A percentile compares a stretch with the other conserved stretches of the same genome.
Evolutionary conservation across 176 grass and related monocot genomes (phyloP).

Genomic region (Pharus latifolius): DNA sequence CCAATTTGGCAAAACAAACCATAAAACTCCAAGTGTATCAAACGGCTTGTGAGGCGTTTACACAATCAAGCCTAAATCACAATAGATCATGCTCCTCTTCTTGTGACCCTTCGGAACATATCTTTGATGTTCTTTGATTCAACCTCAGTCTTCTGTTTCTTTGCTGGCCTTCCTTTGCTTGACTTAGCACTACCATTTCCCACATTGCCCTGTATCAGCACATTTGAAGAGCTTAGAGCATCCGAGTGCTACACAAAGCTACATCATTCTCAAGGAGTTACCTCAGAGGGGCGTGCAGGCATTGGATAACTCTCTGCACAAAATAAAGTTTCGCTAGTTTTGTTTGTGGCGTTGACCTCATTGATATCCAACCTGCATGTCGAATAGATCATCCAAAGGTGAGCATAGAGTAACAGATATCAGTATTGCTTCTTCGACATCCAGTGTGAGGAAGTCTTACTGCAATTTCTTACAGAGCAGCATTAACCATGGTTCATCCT

Average conservation of each 20-base stretch:
- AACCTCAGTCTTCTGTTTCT: slow-evolving; percentile 58
- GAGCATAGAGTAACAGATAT: not conserved
- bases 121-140: slow-evolving; percentile 87
- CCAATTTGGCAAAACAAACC: not conserved
- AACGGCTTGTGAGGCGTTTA: not conserved
- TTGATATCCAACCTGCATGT: slow-evolving; percentile 52
- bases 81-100: slow-evolving; percentile 24
- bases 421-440: not conserved
- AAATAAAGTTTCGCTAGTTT: slow-evolving; percentile 23
- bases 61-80: not conserved
- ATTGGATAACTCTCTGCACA: slow-evolving; percentile 27
- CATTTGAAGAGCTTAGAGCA: slow-evolving; percentile 7
- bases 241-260: not conserved
- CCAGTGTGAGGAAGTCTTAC: slow-evolving; percentile 32
- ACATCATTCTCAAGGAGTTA: not conserved
- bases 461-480: slow-evolving; percentile 57
- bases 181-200: slow-evolving; percentile 22
- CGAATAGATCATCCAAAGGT: not conserved
- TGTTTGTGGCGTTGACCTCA: slow-evolving; percentile 25
- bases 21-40: not conserved
- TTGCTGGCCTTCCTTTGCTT: slow-evolving; percentile 55
- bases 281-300: slow-evolving; percentile 35
- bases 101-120: slow-evolving; percentile 77
- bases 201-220: slow-evolving; percentile 21
- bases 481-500: slow-evolving; percentile 68